Percentiles rank a stretch among this genome's conserved stretches.
These are phyloP conservation scores for Neopestalotiopsis rosae DNA, from an alignment of 2,329 filamentous ascomycete species.

Conservation along the genomic window DNA sequence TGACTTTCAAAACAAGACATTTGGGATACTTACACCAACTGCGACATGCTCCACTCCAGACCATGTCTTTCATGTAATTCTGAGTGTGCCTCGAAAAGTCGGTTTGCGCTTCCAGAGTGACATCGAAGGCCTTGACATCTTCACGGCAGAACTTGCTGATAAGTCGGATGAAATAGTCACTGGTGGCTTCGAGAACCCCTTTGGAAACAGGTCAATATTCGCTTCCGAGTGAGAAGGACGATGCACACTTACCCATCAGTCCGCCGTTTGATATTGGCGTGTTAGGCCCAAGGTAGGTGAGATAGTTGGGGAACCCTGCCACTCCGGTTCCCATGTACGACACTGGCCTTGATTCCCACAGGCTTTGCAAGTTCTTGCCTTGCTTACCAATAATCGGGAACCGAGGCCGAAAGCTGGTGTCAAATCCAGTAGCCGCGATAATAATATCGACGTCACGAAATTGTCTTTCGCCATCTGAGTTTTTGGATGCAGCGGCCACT, in stretches of 20 bases:
- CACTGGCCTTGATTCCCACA: not conserved
- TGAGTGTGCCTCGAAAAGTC: constrained; percentile 1
- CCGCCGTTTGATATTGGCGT: constrained; percentile 6
- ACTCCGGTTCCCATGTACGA: constrained; percentile 1
- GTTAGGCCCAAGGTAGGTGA: constrained; percentile 9
- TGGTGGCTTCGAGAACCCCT: not conserved
- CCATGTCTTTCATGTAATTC: constrained; percentile 9
- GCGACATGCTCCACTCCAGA: constrained; percentile 4
- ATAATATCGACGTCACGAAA: not conserved
- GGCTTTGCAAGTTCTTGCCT: not conserved
- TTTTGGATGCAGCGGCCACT: not conserved
- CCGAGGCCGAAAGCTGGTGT: not conserved
- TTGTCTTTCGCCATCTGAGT: not conserved
- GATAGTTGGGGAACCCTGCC: constrained; percentile 9
- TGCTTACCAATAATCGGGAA: constrained; percentile 11
- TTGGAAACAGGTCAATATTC: not conserved
- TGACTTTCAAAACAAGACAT: not conserved
- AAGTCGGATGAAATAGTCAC: constrained; percentile 1
- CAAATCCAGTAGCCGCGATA: constrained; percentile 5
- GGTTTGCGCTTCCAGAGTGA: constrained; percentile 2
- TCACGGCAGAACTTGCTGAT: not conserved
- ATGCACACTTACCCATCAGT: not conserved
- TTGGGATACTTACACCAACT: constrained; percentile 2
- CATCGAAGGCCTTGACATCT: constrained; percentile 1
- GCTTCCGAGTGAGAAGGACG: not conserved